Conservation (phyloP, 176 grass and related monocot genomes). For the Elymus sibiricus region DNA sequence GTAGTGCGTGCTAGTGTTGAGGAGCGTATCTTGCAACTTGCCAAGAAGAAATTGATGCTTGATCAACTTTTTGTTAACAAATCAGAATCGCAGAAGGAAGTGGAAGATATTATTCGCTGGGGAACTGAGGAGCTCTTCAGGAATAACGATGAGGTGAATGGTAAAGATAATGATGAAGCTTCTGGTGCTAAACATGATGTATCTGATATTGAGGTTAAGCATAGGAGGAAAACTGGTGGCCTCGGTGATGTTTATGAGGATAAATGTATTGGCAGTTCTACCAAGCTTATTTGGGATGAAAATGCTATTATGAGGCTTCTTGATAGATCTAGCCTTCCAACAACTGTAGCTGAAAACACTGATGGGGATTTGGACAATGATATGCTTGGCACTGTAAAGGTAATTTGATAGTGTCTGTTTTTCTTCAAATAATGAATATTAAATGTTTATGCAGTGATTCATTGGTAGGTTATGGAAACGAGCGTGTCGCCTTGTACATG, state of each 20-base stretch:
- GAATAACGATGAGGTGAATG: slow-evolving; percentile 50
- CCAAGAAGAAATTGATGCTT: slow-evolving; percentile 99
- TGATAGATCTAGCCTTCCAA: slow-evolving; percentile 91
- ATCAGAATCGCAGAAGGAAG: slow-evolving; percentile 94
- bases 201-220: slow-evolving; percentile 71
- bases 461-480: slow-evolving; percentile 4
- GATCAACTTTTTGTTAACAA: slow-evolving; percentile 99
- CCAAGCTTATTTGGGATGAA: slow-evolving; percentile 91
- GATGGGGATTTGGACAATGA: slow-evolving; percentile 85
- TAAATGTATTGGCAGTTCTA: slow-evolving; percentile 78
- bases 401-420: slow-evolving; percentile 33
- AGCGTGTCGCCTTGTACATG: background rate
- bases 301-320: slow-evolving; percentile 89
- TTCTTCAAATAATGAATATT: slow-evolving; percentile 5
- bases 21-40: slow-evolving; percentile 96
- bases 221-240: slow-evolving; percentile 82
- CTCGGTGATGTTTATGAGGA: slow-evolving; percentile 97
- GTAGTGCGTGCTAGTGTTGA: slow-evolving; percentile 97
- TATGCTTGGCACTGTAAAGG: slow-evolving; percentile 98
- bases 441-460: slow-evolving; percentile 16
- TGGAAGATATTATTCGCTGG: slow-evolving; percentile 98
- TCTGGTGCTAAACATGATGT: slow-evolving; percentile 40
- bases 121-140: slow-evolving; percentile 97
- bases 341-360: slow-evolving; percentile 57
- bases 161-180: slow-evolving; percentile 65